Evolutionary conservation across 2,329 filamentous ascomycete genomes (phyloP).

Genomic region (Macrophomina phaseolina): DNA sequence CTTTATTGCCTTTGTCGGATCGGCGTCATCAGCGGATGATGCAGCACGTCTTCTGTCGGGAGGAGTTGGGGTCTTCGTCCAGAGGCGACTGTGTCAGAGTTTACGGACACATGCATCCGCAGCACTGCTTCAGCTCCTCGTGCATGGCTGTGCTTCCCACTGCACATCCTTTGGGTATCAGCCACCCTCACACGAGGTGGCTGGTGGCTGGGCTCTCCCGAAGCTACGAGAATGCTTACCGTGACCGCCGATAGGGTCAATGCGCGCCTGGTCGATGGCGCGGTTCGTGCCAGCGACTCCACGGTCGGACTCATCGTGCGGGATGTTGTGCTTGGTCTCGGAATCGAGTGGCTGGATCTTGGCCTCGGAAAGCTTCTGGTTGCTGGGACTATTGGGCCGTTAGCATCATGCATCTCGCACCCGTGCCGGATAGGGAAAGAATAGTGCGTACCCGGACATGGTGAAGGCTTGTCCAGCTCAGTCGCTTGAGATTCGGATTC

Average conservation of each 20-base stretch:
- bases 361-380: conserved; percentile 31
- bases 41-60: no score
- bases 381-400: conserved; percentile 5
- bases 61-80: no score
- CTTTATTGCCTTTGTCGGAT: not conserved
- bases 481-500: not conserved
- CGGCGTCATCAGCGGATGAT: no score
- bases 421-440: conserved; percentile 12
- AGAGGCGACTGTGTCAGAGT: no score
- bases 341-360: conserved; percentile 35
- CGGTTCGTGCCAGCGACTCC: conserved; percentile 31
- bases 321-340: conserved; percentile 28
- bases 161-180: no score
- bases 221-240: conserved; percentile 28
- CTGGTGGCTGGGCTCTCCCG: conserved; percentile 4
- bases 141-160: no score
- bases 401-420: not conserved
- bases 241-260: conserved; percentile 33
- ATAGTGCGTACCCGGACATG: conserved; percentile 14
- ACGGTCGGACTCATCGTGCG: conserved; percentile 30
- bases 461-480: not conserved
- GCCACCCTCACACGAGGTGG: not conserved
- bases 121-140: no score
- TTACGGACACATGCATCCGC: no score
- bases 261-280: conserved; percentile 33